Evolutionary conservation across 306 rosid species (phyloP).

Genomic region (Pterocarpus santalinus): DNA sequence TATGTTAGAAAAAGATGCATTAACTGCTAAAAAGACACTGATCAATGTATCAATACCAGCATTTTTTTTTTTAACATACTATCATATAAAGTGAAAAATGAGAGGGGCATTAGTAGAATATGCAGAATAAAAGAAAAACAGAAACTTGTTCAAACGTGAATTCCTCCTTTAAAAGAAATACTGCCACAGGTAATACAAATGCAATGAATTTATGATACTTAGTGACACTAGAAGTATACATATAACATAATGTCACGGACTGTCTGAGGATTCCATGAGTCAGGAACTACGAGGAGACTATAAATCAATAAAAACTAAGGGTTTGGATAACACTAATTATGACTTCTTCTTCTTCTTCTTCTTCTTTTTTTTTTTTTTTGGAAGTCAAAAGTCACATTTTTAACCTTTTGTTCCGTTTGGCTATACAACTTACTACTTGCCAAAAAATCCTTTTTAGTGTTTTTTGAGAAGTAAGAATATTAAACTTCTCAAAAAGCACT

Average conservation of each 20-base stretch:
- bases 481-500: too few species aligned
- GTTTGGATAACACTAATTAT: too few species aligned
- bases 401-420: too few species aligned
- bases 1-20: conserved; percentile 9
- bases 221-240: conserved; percentile 2
- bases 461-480: too few species aligned
- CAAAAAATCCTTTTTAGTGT: too few species aligned
- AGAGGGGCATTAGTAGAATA: conserved; percentile 5
- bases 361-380: too few species aligned
- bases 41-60: conserved; percentile 23
- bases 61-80: not conserved
- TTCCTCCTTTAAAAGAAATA: conserved; percentile 13
- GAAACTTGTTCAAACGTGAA: conserved; percentile 5
- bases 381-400: too few species aligned
- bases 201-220: conserved; percentile 8
- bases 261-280: conserved; percentile 28
- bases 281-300: not conserved
- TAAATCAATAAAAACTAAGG: not conserved
- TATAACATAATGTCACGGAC: conserved; percentile 23
- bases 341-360: too few species aligned
- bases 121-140: not conserved
- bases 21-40: conserved; percentile 6
- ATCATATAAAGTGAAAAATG: conserved; percentile 21
- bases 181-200: conserved; percentile 12
- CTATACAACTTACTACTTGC: too few species aligned